These are phyloP conservation scores for Corymbia citriodora DNA, from an alignment of 441 rosid species.

Conservation along the genomic window DNA sequence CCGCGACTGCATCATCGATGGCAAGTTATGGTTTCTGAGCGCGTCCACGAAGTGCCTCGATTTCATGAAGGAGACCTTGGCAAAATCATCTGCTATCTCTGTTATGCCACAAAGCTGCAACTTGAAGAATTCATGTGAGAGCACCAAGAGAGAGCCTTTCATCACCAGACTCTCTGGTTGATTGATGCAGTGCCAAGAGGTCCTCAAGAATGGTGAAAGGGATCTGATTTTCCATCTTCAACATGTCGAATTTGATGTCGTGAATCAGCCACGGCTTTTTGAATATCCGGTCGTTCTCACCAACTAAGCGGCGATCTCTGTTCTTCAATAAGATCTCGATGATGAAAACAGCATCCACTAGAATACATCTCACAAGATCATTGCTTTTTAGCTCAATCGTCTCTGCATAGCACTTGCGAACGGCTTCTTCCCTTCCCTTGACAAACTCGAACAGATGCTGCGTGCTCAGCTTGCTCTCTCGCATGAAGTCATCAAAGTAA, in stretches of 20 bases:
- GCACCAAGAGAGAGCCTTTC: neutral
- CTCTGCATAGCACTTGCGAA: neutral
- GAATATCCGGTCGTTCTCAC: neutral
- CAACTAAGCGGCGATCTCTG: neutral
- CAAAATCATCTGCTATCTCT: neutral
- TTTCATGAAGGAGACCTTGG: neutral
- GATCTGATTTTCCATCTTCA: neutral
- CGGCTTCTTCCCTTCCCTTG: neutral
- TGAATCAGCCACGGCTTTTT: neutral
- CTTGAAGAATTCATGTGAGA: neutral
- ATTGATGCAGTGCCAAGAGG: neutral
- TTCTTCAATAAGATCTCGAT: neutral
- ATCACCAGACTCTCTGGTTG: neutral
- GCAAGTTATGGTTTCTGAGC: neutral
- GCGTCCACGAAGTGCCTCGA: neutral
- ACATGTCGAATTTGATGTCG: neutral
- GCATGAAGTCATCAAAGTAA: neutral
- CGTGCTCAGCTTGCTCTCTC: neutral
- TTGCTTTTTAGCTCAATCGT: neutral
- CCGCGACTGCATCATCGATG: accelerated
- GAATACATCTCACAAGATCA: neutral
- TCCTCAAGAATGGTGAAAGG: neutral
- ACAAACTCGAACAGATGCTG: neutral
- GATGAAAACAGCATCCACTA: neutral
- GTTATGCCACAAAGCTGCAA: neutral